Base-by-base conservation (phyloP, 805 yeast species). In the Cyberlindnera bimundalis region DNA sequence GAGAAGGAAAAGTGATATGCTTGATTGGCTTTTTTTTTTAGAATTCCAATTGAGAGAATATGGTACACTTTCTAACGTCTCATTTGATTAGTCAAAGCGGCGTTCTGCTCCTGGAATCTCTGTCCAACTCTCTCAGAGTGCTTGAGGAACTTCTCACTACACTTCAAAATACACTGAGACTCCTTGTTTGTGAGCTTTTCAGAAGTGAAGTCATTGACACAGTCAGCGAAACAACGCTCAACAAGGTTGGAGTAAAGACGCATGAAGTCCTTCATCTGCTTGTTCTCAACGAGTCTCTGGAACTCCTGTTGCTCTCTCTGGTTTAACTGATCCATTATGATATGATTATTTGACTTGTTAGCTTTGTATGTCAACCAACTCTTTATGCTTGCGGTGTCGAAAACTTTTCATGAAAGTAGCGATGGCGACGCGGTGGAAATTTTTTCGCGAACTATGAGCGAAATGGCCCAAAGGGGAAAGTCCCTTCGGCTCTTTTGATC, bases 221-320 rank as follows among this genome's bases (percentile, higher is more conserved):
- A 93, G 70, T 93, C 98, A 46, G 79, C 79, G 73, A 93, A 93
- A 73, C 99, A 93, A 73, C 96, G 84, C 67, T 91, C 95, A 39
- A 93, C 98, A 57, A 93, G 77, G 63, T 84, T 84, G 51, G 98
- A 89, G 78, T 93, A 93, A 44, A 84, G 73, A 64, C 93, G 84
- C 98, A 93, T 91, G 82, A 91, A 93, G 66, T 91, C 99, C 68
- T 85, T 86, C 96, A 93, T 90, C 70, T 91, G 99, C 75, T 91
- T 91, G 64, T 85, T 90, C 71, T 91, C 99, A 51, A 91, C 96
- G 50, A 91, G 71, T 66, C 83, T 90, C 69, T 89, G 96, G 69
- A 91, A 91, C 58, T 89, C 91, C 68, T 89, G 96, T 70, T 93
- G 98, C 71, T 91, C 99, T 64, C 87, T 85, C 62, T 81, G 81